These are phyloP conservation scores for Volvox carteri DNA, from an alignment of 163 green algal species.

Conservation along the genomic window DNA sequence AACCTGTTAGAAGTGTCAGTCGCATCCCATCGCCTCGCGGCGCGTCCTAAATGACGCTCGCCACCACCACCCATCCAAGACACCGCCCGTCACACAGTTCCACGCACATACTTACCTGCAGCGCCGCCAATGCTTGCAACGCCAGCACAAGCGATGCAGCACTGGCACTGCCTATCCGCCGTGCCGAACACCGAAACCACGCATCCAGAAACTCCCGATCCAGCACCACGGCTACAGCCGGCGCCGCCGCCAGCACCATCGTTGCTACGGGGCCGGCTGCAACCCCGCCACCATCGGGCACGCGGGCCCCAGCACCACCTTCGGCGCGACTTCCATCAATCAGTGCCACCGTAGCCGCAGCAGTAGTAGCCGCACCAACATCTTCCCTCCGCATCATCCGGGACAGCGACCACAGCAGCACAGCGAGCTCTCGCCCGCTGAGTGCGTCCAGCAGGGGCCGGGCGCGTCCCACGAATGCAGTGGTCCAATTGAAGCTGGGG, in stretches of 20 bases:
- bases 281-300: too few relatives aligned
- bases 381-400: too few relatives aligned
- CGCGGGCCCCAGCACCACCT: too few relatives aligned
- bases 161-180: not conserved
- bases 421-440: constrained; percentile 48
- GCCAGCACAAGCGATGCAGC: constrained; percentile 39
- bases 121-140: constrained; percentile 37
- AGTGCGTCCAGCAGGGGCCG: constrained; percentile 48
- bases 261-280: not conserved
- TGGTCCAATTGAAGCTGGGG: constrained; percentile 56
- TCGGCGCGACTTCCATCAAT: too few relatives aligned
- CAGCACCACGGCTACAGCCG: not conserved
- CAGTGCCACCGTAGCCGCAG: too few relatives aligned
- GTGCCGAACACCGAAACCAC: constrained; percentile 43
- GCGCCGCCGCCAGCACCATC: not conserved
- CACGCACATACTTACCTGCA: not conserved
- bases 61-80: too few relatives aligned
- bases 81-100: too few relatives aligned
- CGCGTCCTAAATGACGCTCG: too few relatives aligned
- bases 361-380: too few relatives aligned
- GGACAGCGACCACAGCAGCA: constrained; percentile 50
- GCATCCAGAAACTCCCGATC: constrained; percentile 53
- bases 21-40: too few relatives aligned
- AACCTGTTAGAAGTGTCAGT: too few relatives aligned
- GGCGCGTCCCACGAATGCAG: constrained; percentile 6